Base-by-base conservation (phyloP, 192 early-diverging fungal genomes). In the Hyaloraphidium curvatum region DNA sequence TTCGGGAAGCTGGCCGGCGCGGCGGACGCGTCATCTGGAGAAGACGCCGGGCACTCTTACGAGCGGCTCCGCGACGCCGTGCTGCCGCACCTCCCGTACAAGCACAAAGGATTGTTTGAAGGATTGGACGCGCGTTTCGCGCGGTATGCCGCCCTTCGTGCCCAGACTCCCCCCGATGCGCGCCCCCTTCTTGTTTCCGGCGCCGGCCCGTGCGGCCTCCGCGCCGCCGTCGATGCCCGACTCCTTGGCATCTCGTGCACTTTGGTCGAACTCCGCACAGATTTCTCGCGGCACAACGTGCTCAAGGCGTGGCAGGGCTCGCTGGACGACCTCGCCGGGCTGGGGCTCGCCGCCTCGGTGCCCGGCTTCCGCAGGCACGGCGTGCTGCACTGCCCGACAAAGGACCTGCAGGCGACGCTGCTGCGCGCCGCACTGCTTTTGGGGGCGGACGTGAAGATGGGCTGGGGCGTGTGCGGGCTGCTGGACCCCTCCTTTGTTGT, bases 151-250 rank as follows among this genome's bases (percentile, higher is more conserved):
- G n/a, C n/a, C n/a, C n/a, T n/a, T n/a, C n/a, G n/a, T n/a, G n/a
- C n/a, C n/a, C n/a, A n/a, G n/a, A n/a, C n/a, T n/a, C n/a, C n/a
- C n/a, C n/a, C n/a, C n/a, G n/a, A n/a, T n/a, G n/a, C n/a, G n/a
- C n/a, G n/a, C n/a, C n/a, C n/a, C n/a, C n/a, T n/a, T n/a, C n/a
- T n/a, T n/a, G n/a, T n/a, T n/a, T n/a, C n/a, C 27, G 69, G 69
- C 39, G 69, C 65, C 51, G 69, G 69, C 1, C 69, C 69, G 5
- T 67, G 66, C 54, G 69, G 69, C 1, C 52, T 71, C 14, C 56
- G 69, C 17, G 51, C 66, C 14, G 69, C 69, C 11, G 39, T 64
- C 25, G 69, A 71, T 30, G 51, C 56, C 27, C 52, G 30, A 16
- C 13, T 56, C 0, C 28, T 62, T 2, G 65, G 68, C 2, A 50